Percentiles rank a stretch among this genome's conserved stretches.
These are phyloP conservation scores for Botrytis paeoniae DNA, from an alignment of 2,329 filamentous ascomycete genomes.

Conservation along the genomic window DNA sequence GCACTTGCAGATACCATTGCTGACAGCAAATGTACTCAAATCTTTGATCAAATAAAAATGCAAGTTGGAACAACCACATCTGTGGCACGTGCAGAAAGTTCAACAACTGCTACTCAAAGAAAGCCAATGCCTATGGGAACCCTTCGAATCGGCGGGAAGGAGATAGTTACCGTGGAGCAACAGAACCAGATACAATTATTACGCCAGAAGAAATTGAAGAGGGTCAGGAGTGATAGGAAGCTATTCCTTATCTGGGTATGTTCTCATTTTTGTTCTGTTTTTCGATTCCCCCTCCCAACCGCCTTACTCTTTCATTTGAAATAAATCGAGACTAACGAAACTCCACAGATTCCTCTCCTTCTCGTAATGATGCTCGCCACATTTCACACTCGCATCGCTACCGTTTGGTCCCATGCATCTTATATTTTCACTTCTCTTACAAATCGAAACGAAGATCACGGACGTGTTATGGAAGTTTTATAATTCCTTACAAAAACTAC, in stretches of 20 bases:
- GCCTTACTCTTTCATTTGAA: background rate
- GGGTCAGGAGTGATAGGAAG: conserved; percentile 60
- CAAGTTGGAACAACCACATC: conserved; percentile 4
- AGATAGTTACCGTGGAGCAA: conserved; percentile 62
- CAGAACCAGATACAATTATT: conserved; percentile 60
- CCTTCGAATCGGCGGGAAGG: conserved; percentile 60
- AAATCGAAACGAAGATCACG: conserved; percentile 20
- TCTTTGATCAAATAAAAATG: conserved; percentile 47
- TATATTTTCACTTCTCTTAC: conserved; percentile 27
- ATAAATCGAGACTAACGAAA: background rate
- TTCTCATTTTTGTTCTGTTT: conserved; percentile 16
- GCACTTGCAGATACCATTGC: conserved; percentile 58
- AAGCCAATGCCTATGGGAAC: conserved; percentile 39
- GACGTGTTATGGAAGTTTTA: conserved; percentile 34
- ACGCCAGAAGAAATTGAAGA: conserved; percentile 61
- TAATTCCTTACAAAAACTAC: conserved; percentile 18
- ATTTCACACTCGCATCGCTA: conserved; percentile 51
- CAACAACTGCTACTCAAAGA: conserved; percentile 42
- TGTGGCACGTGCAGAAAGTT: conserved; percentile 31
- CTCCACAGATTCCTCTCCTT: conserved; percentile 49
- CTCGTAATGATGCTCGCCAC: conserved; percentile 48
- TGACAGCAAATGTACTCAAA: conserved; percentile 53
- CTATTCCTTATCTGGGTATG: conserved; percentile 67
- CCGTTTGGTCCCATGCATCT: conserved; percentile 39
- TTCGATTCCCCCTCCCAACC: background rate